Conservation (phyloP, 371 early-diverging fungal genomes). For the Haplosporangium sp. region DNA sequence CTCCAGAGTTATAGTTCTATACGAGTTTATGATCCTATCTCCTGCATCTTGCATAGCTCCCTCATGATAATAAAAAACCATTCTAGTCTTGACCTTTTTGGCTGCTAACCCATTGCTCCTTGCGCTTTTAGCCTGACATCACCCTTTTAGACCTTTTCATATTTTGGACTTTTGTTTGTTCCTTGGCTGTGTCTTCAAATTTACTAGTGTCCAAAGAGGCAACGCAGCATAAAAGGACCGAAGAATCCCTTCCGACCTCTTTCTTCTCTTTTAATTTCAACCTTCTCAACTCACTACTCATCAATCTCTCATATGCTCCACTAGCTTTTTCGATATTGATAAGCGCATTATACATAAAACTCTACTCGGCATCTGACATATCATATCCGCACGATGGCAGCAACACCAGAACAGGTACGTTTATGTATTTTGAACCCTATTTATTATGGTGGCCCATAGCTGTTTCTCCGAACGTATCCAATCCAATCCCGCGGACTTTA, state of each 20-base stretch:
- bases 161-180: slow-evolving; percentile 12
- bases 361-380: neutral
- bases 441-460: neutral
- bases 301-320: neutral
- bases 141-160: slow-evolving; percentile 5
- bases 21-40: neutral
- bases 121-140: slow-evolving; percentile 13
- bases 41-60: neutral
- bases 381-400: slow-evolving; percentile 20
- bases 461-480: neutral
- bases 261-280: neutral
- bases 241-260: neutral
- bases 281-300: neutral
- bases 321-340: neutral
- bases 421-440: neutral
- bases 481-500: neutral
- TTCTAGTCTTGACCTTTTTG: neutral
- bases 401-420: slow-evolving; percentile 34
- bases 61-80: neutral
- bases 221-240: neutral
- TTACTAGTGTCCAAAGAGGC: neutral
- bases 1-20: neutral
- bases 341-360: neutral
- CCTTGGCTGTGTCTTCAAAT: neutral
- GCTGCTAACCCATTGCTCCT: neutral